phyloP scores from a whole-genome alignment of 106 monocot species.

The Agapanthus africanus region DNA sequence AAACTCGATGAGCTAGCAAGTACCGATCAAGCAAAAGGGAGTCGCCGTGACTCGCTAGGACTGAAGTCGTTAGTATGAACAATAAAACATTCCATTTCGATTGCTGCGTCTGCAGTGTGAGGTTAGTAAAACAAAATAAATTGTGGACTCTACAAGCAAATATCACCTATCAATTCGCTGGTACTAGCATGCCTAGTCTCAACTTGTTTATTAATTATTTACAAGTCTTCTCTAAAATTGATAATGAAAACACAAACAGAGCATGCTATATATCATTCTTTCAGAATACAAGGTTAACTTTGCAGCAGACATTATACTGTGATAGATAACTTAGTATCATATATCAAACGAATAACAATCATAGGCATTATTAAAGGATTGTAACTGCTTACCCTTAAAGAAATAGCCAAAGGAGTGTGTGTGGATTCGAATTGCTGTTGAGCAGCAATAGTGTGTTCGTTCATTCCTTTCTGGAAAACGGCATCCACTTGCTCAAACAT shows the following conservation, averaged over 20 bases:
- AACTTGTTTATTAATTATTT: too few relatives aligned
- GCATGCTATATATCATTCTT: background rate
- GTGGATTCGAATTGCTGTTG: slow-evolving; percentile 63
- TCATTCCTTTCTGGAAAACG: slow-evolving; percentile 84
- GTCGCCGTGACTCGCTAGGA: too few relatives aligned
- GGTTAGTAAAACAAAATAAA: too few relatives aligned
- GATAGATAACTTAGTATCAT: background rate
- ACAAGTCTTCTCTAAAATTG: background rate
- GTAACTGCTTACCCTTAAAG: slow-evolving; percentile 63
- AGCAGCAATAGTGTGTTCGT: slow-evolving; percentile 58
- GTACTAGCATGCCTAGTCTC: background rate
- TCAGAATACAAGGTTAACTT: background rate
- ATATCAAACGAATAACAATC: too few relatives aligned
- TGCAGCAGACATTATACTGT: background rate
- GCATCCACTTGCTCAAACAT: slow-evolving; percentile 89
- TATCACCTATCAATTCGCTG: background rate
- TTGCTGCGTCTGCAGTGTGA: too few relatives aligned
- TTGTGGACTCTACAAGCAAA: background rate
- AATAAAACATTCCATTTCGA: too few relatives aligned
- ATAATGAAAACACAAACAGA: background rate
- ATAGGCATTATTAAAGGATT: background rate
- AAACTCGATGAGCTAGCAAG: too few relatives aligned
- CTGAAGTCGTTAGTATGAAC: too few relatives aligned
- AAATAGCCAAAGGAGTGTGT: slow-evolving; percentile 57
- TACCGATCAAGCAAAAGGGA: too few relatives aligned